Base-by-base conservation (phyloP, 2,329 filamentous ascomycete species). In the Colletotrichum tropicale region DNA sequence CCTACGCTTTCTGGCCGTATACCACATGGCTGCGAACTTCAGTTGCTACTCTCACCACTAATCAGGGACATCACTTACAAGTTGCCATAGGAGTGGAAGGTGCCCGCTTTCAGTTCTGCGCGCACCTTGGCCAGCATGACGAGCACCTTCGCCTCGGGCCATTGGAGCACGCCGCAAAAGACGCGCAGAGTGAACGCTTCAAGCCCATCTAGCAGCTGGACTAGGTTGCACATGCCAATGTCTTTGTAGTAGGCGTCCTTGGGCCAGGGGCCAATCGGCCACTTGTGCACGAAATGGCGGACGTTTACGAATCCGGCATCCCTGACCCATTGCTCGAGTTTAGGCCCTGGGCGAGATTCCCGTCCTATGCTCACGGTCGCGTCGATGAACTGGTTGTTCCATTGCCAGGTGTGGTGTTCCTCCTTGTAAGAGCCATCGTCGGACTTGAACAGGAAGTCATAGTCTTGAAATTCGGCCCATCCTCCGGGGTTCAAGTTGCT, bases 261-360 rank as follows among this genome's bases (percentile, higher is more conserved):
- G 1, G 80, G 69, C 81, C 79, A 88, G 4, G 78, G 77, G 0
- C 85, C 85, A 5, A 85, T 78, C 0, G 85, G 85, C 36, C 83
- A 80, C 72, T 83, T 85, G 69, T 81, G 84, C 1, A 78, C 38
- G 5, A 78, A 77, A 66, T 85, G 81, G 0, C 78, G 80, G 13
- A 86, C 74, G n/a, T 83, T 76, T 0, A 75, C 62, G 70, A 88
- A 89, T 0, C 86, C 87, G 3, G 81, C 80, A 4, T 83, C 81
- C 8, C 75, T 66, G 9, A 82, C 77, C 82, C 82, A 85, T 6
- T 71, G 38, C 9, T 77, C 70, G 8, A 84, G 80, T 5, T 77
- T 67, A 4, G 78, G 79, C 2, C 80, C 82, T 0, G 81, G 81
- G 16, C 71, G 74, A 2, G 79, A 76, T 1, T 81, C 79, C 7